A percentile compares a stretch with the other conserved stretches of the same genome.
Evolutionary conservation across 1,284 basidiomycete genomes (phyloP).

Genomic region (Schizophyllum commune): DNA sequence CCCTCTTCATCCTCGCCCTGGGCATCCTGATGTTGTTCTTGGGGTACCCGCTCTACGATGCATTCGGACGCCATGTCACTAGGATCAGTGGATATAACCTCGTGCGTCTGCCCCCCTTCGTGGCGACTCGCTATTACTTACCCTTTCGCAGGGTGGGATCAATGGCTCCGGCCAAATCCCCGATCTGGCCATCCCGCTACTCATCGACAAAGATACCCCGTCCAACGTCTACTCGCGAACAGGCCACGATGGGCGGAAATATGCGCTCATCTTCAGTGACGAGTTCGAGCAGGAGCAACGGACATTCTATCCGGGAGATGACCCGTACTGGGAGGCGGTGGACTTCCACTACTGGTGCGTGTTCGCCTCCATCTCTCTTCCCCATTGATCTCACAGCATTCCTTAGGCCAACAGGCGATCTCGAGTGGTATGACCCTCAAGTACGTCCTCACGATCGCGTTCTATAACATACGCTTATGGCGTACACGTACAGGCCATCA

Average conservation of each 20-base stretch:
- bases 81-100: slow-evolving; percentile 23
- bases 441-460: slow-evolving; percentile 26
- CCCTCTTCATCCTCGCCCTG: slow-evolving; percentile 50
- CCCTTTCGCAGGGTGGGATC: no score
- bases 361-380: no score
- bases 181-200: slow-evolving; percentile 42
- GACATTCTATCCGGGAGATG: slow-evolving; percentile 68
- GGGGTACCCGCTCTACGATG: slow-evolving; percentile 71
- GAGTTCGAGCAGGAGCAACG: slow-evolving; percentile 40
- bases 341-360: slow-evolving; percentile 37
- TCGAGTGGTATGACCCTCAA: slow-evolving; percentile 80
- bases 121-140: no score
- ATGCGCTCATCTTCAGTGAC: slow-evolving; percentile 76
- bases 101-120: no score
- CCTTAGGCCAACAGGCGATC: slow-evolving; percentile 56
- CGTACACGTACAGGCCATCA: slow-evolving; percentile 39
- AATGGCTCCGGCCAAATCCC: slow-evolving; percentile 29
- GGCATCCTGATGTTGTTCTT: slow-evolving; percentile 65
- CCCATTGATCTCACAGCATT: no score
- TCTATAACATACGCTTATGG: background rate
- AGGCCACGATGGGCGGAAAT: slow-evolving; percentile 55
- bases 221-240: slow-evolving; percentile 39
- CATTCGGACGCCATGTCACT: no score
- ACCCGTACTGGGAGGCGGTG: slow-evolving; percentile 63
- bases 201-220: slow-evolving; percentile 71